A percentile compares a stretch with the other conserved stretches of the same genome.
phyloP scores from a whole-genome alignment of 2,329 filamentous ascomycete genomes.

The Microdochium paspali region DNA sequence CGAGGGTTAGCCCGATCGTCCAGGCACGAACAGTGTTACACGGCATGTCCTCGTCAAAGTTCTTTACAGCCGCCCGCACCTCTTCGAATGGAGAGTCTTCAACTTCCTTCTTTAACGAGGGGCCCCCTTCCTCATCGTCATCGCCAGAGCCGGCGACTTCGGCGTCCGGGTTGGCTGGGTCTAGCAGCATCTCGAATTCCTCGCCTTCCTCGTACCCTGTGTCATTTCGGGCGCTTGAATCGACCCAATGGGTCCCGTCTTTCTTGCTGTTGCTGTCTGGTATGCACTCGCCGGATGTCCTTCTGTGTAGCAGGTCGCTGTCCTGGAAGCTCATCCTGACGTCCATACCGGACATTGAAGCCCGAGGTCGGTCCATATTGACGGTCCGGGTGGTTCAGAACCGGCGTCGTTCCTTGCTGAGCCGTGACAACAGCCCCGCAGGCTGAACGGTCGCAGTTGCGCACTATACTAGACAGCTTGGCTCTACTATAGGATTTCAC shows the following conservation, averaged over 20 bases:
- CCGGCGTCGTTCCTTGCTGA: no score
- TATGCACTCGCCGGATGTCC: neutral
- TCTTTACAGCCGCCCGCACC: slow-evolving; percentile 53
- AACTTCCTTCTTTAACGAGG: slow-evolving; percentile 29
- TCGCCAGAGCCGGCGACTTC: slow-evolving; percentile 9
- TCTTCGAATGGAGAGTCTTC: slow-evolving; percentile 59
- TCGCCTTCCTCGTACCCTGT: slow-evolving; percentile 29
- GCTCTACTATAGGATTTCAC: no score
- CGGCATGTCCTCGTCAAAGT: slow-evolving; percentile 55
- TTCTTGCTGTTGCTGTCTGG: slow-evolving; percentile 11
- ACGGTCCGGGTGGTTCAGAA: no score
- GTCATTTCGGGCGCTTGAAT: slow-evolving; percentile 22
- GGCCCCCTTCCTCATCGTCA: slow-evolving; percentile 15
- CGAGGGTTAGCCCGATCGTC: slow-evolving; percentile 49
- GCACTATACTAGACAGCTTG: no score
- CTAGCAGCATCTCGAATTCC: slow-evolving; percentile 26
- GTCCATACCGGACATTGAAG: neutral
- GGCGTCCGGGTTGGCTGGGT: slow-evolving; percentile 32
- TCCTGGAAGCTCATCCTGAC: neutral
- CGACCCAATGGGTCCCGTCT: slow-evolving; percentile 29
- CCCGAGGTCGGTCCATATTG: neutral
- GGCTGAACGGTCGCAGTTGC: no score
- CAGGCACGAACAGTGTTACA: slow-evolving; percentile 59
- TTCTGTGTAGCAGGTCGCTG: neutral
- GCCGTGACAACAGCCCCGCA: no score